Percentiles rank a stretch among this genome's conserved stretches.
phyloP scores from a whole-genome alignment of 768 basidiomycete species.

The Multifurca ochricompacta region DNA sequence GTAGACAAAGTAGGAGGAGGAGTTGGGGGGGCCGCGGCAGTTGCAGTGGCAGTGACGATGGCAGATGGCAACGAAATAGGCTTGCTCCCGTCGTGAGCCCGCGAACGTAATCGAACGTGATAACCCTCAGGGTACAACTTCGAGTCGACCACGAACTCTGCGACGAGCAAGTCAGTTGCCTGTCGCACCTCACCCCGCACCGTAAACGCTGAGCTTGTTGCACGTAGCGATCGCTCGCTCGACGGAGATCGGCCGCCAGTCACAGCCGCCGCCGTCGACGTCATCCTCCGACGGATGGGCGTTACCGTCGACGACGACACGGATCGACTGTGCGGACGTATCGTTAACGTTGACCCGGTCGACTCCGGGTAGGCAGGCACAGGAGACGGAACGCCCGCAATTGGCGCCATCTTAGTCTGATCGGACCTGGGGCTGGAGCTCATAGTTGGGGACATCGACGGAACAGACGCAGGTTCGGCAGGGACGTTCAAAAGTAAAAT shows the following conservation, averaged over 20 bases:
- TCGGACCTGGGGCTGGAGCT: background rate
- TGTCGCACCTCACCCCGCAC: conserved; percentile 52
- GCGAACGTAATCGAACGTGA: conserved; percentile 40
- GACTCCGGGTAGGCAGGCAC: background rate
- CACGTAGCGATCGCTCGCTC: conserved; percentile 26
- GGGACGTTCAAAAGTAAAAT: conserved; percentile 40
- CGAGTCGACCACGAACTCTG: conserved; percentile 75
- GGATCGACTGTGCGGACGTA: conserved; percentile 16
- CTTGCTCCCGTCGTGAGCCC: conserved; percentile 32
- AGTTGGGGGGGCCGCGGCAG: background rate
- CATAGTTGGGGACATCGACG: conserved; percentile 11
- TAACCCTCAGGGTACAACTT: conserved; percentile 78
- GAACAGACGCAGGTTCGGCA: conserved; percentile 14
- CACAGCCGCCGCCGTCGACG: conserved; percentile 17
- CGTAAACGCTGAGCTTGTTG: conserved; percentile 51
- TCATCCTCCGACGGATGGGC: conserved; percentile 10
- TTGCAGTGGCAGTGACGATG: background rate
- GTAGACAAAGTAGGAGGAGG: too few relatives aligned
- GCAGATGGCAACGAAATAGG: conserved; percentile 31
- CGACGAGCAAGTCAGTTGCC: conserved; percentile 63
- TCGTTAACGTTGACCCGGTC: background rate
- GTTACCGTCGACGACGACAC: conserved; percentile 14
- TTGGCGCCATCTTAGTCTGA: background rate
- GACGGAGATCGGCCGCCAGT: conserved; percentile 30
- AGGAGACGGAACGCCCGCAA: background rate